Conservation (phyloP, 768 basidiomycete genomes). For the Leucosporidium scottii region DNA sequence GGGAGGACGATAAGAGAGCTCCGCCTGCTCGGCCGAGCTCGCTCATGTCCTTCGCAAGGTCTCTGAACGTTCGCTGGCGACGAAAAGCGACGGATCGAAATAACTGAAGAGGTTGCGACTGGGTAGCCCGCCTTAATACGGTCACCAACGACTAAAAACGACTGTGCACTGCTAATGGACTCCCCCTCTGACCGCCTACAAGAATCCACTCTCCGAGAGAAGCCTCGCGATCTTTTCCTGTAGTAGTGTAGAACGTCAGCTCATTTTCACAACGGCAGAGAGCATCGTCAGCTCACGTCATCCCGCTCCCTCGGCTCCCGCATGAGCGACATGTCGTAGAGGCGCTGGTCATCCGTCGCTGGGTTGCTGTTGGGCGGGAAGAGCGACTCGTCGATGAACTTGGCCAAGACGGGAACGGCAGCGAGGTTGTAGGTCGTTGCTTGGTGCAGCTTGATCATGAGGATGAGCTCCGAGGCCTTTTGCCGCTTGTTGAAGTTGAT, state of each 20-base stretch:
- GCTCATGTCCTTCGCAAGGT: too few species aligned
- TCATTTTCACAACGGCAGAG: background rate
- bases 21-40: too few species aligned
- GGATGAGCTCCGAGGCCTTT: slow-evolving; percentile 91
- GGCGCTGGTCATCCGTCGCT: slow-evolving; percentile 29
- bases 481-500: slow-evolving; percentile 96
- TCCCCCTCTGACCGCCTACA: background rate
- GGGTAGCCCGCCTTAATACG: too few species aligned
- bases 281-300: slow-evolving; percentile 52
- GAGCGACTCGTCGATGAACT: slow-evolving; percentile 72
- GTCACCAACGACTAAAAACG: too few species aligned
- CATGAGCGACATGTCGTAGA: slow-evolving; percentile 75
- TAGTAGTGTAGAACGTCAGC: background rate
- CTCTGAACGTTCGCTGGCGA: too few species aligned
- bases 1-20: too few species aligned
- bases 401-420: slow-evolving; percentile 57
- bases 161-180: too few species aligned
- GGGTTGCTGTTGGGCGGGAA: slow-evolving; percentile 44
- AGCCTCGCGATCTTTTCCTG: slow-evolving; percentile 33
- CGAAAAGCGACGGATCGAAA: too few species aligned
- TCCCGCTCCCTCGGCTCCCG: slow-evolving; percentile 91
- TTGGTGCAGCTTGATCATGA: slow-evolving; percentile 95
- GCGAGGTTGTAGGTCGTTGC: slow-evolving; percentile 79
- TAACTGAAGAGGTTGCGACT: too few species aligned
- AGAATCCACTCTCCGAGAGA: slow-evolving; percentile 28